phyloP scores from a whole-genome alignment of 139 green algal species.

The Chlamydomonas sp. region DNA sequence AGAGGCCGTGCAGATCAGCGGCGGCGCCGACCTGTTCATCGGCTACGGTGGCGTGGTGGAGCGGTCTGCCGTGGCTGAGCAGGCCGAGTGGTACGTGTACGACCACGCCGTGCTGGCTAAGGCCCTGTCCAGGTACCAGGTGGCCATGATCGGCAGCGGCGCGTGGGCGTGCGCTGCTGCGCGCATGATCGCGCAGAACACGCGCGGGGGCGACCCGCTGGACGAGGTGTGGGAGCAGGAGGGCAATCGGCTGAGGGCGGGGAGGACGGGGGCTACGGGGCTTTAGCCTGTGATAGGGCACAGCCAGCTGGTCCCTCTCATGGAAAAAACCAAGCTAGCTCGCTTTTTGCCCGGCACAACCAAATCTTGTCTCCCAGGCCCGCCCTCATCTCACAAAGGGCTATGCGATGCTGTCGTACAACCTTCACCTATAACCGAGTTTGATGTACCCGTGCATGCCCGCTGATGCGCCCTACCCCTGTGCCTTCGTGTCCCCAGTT shows the following conservation, averaged over 20 bases:
- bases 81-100: slow-evolving; percentile 62
- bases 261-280: too few species aligned
- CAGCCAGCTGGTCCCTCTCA: too few species aligned
- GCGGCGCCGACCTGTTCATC: slow-evolving; percentile 66
- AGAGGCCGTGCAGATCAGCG: slow-evolving; percentile 35
- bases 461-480: too few species aligned
- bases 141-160: slow-evolving; percentile 66
- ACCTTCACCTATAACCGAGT: too few species aligned
- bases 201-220: slow-evolving; percentile 14
- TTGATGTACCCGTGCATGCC: too few species aligned
- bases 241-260: too few species aligned
- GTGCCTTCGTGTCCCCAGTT: slow-evolving; percentile 22
- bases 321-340: too few species aligned
- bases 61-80: slow-evolving; percentile 40
- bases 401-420: too few species aligned
- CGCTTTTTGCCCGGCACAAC: too few species aligned
- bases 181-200: slow-evolving; percentile 63
- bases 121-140: slow-evolving; percentile 39
- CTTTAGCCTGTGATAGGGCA: too few species aligned
- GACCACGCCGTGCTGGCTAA: slow-evolving; percentile 41
- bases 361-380: too few species aligned
- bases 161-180: slow-evolving; percentile 68
- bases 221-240: not conserved
- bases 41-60: slow-evolving; percentile 56
- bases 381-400: too few species aligned